Evolutionary conservation across 2,329 filamentous ascomycete species (phyloP).

Genomic region (Sporothrix brunneoviolacea): DNA sequence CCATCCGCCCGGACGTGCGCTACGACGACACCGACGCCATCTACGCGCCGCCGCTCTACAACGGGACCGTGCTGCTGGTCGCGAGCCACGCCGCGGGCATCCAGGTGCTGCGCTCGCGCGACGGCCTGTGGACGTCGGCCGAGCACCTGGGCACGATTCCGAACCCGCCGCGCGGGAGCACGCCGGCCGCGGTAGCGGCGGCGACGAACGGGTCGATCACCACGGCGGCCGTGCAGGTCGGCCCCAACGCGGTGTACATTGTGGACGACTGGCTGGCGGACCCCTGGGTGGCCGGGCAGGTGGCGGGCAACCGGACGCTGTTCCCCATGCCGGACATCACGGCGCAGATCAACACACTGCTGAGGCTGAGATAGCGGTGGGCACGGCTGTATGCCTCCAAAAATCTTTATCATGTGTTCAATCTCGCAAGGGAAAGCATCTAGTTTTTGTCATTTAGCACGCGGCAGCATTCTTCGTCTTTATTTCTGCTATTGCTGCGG

Average conservation of each 20-base stretch:
- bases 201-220: background rate
- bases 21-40: constrained; percentile 25
- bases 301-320: background rate
- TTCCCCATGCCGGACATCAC: constrained; percentile 9
- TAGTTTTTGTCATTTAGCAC: too few relatives aligned
- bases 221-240: constrained; percentile 5
- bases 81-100: constrained; percentile 27
- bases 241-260: constrained; percentile 5
- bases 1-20: constrained; percentile 17
- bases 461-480: too few relatives aligned
- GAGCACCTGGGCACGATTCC: constrained; percentile 26
- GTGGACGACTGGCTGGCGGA: constrained; percentile 4
- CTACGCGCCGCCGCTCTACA: constrained; percentile 28
- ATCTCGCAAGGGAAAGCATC: too few relatives aligned
- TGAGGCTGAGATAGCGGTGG: background rate
- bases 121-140: constrained; percentile 29
- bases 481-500: too few relatives aligned
- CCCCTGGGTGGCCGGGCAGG: background rate
- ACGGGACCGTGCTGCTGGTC: constrained; percentile 29
- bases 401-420: too few relatives aligned
- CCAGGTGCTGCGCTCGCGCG: constrained; percentile 30
- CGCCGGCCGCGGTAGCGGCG: background rate
- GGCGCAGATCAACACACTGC: background rate
- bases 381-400: too few relatives aligned
- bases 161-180: background rate